phyloP scores from a whole-genome alignment of 177 flowering plant species.

The Vitis hybrid region DNA sequence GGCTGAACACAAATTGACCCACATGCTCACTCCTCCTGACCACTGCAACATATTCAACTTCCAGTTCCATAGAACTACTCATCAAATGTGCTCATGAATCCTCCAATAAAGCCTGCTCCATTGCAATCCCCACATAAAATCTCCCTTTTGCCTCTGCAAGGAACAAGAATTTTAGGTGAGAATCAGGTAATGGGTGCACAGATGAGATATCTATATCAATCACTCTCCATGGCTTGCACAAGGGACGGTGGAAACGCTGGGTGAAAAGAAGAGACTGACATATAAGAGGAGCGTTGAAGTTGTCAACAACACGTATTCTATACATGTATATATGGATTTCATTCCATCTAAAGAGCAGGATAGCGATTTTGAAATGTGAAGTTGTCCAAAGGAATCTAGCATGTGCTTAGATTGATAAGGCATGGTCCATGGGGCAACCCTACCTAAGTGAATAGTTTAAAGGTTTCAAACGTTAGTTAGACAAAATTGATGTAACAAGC shows the following conservation, averaged over 20 bases:
- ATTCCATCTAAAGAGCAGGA: too few species aligned
- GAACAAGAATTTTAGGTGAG: conserved; percentile 1
- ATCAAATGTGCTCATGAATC: conserved; percentile 74
- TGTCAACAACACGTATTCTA: background rate
- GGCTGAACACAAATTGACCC: too few species aligned
- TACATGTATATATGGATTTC: background rate
- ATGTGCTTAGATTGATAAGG: background rate
- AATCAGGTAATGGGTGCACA: background rate
- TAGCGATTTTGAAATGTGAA: too few species aligned
- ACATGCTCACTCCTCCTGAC: too few species aligned
- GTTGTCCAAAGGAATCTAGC: background rate
- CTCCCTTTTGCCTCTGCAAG: conserved; percentile 82
- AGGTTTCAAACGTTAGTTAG: background rate
- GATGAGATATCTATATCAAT: background rate
- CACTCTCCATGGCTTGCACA: background rate
- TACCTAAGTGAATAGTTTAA: background rate
- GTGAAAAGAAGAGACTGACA: background rate
- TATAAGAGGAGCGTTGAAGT: background rate
- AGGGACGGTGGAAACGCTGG: background rate
- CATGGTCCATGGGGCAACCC: background rate
- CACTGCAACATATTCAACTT: too few species aligned
- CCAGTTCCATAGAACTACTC: too few species aligned
- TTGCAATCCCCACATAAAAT: conserved; percentile 87
- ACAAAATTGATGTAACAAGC: too few species aligned
- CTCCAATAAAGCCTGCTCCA: conserved; percentile 96